These are phyloP conservation scores for Thermothelomyces thermophilus DNA, from an alignment of 2,329 filamentous ascomycete species.

Conservation along the genomic window DNA sequence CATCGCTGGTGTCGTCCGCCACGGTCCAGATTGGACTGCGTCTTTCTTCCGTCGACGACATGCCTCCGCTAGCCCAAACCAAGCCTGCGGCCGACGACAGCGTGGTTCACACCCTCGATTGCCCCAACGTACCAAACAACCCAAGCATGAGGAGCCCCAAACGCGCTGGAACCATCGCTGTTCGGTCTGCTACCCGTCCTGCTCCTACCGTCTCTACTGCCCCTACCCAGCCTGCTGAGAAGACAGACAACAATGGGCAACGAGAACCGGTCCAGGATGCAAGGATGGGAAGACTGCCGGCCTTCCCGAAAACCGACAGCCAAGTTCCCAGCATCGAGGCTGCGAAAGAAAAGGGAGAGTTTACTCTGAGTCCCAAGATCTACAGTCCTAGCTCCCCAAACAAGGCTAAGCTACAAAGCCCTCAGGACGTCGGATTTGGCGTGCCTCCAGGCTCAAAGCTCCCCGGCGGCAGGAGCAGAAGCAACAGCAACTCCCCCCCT, in stretches of 20 bases:
- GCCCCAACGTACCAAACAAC: constrained; percentile 13
- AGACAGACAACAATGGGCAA: constrained; percentile 22
- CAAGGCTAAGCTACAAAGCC: constrained; percentile 37
- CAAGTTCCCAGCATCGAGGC: constrained; percentile 21
- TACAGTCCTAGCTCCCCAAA: constrained; percentile 41
- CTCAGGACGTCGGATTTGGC: constrained; percentile 39
- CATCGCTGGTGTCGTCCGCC: constrained; percentile 57
- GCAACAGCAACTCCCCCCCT: constrained; percentile 2
- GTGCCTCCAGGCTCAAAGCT: constrained; percentile 23
- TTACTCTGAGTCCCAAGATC: constrained; percentile 45
- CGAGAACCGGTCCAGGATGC: constrained; percentile 29
- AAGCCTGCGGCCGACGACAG: constrained; percentile 22
- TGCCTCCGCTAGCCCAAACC: constrained; percentile 31
- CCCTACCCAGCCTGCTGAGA: not conserved
- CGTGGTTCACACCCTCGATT: constrained; percentile 34
- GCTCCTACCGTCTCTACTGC: not conserved
- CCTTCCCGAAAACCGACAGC: constrained; percentile 29
- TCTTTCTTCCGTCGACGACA: constrained; percentile 53
- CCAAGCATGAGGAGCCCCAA: constrained; percentile 11
- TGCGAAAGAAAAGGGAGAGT: constrained; percentile 22
- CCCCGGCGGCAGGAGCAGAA: not conserved
- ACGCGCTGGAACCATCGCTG: constrained; percentile 14
- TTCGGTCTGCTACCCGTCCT: not conserved
- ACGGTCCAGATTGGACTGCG: constrained; percentile 67
- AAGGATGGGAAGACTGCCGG: constrained; percentile 34